phyloP scores from a whole-genome alignment of 1,284 basidiomycete species.

The Malassezia restricta region DNA sequence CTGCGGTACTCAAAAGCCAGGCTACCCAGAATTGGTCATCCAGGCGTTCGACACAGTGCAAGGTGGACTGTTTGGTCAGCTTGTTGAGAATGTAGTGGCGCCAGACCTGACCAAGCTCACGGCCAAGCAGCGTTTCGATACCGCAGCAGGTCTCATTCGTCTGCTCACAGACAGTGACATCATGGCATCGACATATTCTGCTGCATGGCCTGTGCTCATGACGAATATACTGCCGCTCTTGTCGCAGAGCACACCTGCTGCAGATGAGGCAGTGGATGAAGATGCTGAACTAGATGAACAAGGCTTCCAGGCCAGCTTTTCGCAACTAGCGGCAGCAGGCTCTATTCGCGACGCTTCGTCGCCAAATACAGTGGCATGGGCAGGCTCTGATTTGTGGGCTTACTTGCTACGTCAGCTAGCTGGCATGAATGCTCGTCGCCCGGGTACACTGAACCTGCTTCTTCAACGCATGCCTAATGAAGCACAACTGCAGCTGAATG shows the following conservation, averaged over 20 bases:
- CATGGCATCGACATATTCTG: slow-evolving; percentile 56
- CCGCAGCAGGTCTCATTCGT: slow-evolving; percentile 67
- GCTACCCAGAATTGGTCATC: slow-evolving; percentile 66
- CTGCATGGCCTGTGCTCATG: slow-evolving; percentile 7
- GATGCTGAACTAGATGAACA: slow-evolving; percentile 76
- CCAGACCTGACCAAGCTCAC: slow-evolving; percentile 70
- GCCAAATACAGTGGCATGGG: slow-evolving; percentile 45
- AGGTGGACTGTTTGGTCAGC: slow-evolving; percentile 68
- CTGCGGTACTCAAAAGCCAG: slow-evolving; percentile 63
- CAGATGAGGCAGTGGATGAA: slow-evolving; percentile 50
- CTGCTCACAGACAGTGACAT: slow-evolving; percentile 62
- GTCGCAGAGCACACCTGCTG: slow-evolving; percentile 55
- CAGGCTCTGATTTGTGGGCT: slow-evolving; percentile 47
- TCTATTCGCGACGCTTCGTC: slow-evolving; percentile 43
- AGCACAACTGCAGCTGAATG: neutral
- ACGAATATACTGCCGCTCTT: slow-evolving; percentile 56
- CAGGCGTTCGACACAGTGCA: slow-evolving; percentile 70
- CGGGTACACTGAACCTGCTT: neutral
- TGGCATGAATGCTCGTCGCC: neutral
- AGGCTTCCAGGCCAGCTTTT: slow-evolving; percentile 87
- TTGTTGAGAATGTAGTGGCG: slow-evolving; percentile 66
- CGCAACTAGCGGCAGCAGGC: slow-evolving; percentile 66
- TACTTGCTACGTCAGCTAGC: slow-evolving; percentile 34
- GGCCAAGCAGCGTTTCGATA: slow-evolving; percentile 68
- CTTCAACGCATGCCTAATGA: slow-evolving; percentile 1